Conservation (phyloP, 83 land plant genomes). For the Picea abies region DNA sequence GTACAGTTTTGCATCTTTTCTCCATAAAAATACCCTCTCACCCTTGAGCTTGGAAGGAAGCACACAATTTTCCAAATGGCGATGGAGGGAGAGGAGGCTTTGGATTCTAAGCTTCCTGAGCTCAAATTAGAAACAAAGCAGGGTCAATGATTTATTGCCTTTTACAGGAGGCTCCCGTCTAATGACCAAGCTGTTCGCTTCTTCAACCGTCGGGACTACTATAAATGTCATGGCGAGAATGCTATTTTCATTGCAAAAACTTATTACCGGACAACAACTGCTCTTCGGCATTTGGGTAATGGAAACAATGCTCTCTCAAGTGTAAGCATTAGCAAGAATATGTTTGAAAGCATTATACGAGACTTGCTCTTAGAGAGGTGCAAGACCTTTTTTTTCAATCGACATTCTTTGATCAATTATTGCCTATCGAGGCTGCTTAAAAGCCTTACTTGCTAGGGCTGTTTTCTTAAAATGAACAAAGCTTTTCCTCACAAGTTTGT, state of each 20-base stretch:
- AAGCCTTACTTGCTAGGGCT: conserved; percentile 9
- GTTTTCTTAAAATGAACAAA: neutral
- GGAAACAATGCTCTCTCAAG: conserved; percentile 75
- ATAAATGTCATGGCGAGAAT: conserved; percentile 93
- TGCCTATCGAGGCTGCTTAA: neutral
- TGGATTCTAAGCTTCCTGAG: conserved; percentile 85
- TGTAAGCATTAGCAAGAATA: conserved; percentile 88
- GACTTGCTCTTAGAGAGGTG: conserved; percentile 81
- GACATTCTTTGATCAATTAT: neutral
- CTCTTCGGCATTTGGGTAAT: conserved; percentile 78
- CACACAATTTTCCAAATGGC: neutral
- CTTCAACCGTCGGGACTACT: conserved; percentile 67
- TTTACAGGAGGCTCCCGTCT: too few relatives aligned
- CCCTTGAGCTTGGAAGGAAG: too few relatives aligned
- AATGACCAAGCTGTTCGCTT: too few relatives aligned
- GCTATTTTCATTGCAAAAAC: conserved; percentile 89
- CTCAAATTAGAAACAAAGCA: conserved; percentile 36
- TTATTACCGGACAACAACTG: conserved; percentile 86
- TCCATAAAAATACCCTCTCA: too few relatives aligned
- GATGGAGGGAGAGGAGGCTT: conserved; percentile 44
- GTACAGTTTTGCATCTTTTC: too few relatives aligned
- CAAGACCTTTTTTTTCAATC: neutral
- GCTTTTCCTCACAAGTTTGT: neutral
- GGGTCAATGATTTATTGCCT: too few relatives aligned
- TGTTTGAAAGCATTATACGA: conserved; percentile 92